Percentiles rank a stretch among this genome's conserved stretches.
Evolutionary conservation across 2,329 filamentous ascomycete species (phyloP).

Genomic region (Magnaporthales sp.): DNA sequence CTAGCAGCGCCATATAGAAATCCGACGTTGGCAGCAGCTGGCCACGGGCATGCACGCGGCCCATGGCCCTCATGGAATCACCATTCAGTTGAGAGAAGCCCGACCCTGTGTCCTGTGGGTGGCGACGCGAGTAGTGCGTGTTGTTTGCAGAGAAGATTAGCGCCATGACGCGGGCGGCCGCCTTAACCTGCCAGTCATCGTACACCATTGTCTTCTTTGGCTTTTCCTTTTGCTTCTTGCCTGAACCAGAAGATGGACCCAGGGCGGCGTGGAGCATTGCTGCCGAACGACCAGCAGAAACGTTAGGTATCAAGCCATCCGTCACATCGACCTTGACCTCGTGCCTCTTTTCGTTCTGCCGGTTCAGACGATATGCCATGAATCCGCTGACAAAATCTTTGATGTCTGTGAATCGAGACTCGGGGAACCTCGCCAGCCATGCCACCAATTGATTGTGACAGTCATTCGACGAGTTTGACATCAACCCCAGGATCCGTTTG

Average conservation of each 20-base stretch:
- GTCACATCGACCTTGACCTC: conserved; percentile 51
- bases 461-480: conserved; percentile 66
- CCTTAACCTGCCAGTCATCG: conserved; percentile 86
- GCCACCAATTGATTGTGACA: conserved; percentile 70
- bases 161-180: conserved; percentile 70
- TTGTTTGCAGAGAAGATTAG: conserved; percentile 79
- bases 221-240: conserved; percentile 45
- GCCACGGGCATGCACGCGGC: conserved; percentile 40
- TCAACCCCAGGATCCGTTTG: conserved; percentile 72
- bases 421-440: conserved; percentile 68
- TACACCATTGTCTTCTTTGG: conserved; percentile 55
- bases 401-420: conserved; percentile 57
- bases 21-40: conserved; percentile 71
- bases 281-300: conserved; percentile 56
- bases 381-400: conserved; percentile 74
- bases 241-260: conserved; percentile 26
- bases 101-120: not conserved
- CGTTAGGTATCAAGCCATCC: conserved; percentile 62
- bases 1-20: conserved; percentile 81
- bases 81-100: not conserved
- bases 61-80: conserved; percentile 23
- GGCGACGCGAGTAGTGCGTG: conserved; percentile 26
- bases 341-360: conserved; percentile 60
- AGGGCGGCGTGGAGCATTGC: conserved; percentile 74
- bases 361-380: conserved; percentile 68